These are phyloP conservation scores for Teunomyces cretensis DNA, from an alignment of 805 yeast genomes.

Conservation along the genomic window DNA sequence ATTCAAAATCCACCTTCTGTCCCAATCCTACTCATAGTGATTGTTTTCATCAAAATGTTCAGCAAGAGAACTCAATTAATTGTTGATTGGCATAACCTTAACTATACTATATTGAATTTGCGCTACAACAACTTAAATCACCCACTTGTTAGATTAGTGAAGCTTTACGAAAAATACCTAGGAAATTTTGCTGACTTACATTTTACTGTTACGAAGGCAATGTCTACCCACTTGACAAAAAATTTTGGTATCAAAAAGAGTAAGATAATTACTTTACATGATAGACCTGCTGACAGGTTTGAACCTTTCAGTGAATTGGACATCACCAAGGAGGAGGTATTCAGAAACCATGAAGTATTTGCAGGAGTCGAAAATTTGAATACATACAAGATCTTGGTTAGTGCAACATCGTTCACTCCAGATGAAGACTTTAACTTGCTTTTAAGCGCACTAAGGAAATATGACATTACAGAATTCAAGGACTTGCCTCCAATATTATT, in stretches of 20 bases:
- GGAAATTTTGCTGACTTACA: constrained; percentile 68
- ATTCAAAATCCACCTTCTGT: constrained; percentile 93
- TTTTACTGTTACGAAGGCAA: constrained; percentile 74
- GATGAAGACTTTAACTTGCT: constrained; percentile 84
- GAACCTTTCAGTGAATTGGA: constrained; percentile 40
- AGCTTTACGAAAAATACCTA: constrained; percentile 60
- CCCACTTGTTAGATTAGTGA: constrained; percentile 61
- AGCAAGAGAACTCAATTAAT: constrained; percentile 61
- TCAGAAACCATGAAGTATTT: constrained; percentile 27
- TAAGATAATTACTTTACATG: constrained; percentile 68
- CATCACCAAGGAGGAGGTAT: constrained; percentile 33
- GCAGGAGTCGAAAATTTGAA: constrained; percentile 18
- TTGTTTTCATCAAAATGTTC: constrained; percentile 49
- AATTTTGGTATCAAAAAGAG: constrained; percentile 52
- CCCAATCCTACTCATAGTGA: constrained; percentile 70
- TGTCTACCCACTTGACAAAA: constrained; percentile 59
- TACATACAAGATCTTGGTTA: constrained; percentile 65
- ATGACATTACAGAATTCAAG: constrained; percentile 41
- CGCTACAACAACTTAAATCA: constrained; percentile 54
- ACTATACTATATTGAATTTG: constrained; percentile 75
- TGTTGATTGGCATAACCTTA: constrained; percentile 96
- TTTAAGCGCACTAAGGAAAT: constrained; percentile 62
- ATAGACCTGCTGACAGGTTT: constrained; percentile 77
- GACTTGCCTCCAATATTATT: constrained; percentile 53
- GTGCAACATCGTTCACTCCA: constrained; percentile 92